Evolutionary conservation across 1,139 yeast genomes (phyloP), one percentile per base, ranked within the genome.

Genomic region (Debaryomyces udenii): DNA sequence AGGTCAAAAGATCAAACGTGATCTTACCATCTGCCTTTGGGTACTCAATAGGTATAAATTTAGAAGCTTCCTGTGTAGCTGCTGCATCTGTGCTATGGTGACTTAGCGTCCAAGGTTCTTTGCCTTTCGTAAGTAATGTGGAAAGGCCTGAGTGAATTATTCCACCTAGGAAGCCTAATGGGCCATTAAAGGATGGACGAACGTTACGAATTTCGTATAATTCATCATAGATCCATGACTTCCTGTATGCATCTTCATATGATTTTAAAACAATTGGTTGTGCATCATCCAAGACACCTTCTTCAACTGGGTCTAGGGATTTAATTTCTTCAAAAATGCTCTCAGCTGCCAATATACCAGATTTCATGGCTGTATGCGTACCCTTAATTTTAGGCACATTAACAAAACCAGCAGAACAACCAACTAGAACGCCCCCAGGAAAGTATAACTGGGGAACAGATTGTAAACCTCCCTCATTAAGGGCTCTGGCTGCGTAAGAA

Each of bases 321-420:
- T 76, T 63, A 28, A 89, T 66, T 33, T 65, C 72, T n/a, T 78
- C 76, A 54, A 73, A 89, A 30, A 90, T 86, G 18, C 78, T 62
- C 55, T 93, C 98, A 1, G 98, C 99, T 2, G 98, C 99, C 23
- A 93, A 67, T 75, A 93, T 84, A 27, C 98, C 99, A 9, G 94
- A 77, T 62, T 91, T 93, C 80, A 93, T 86, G 2, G 99, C 98
- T 0, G 97, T 91, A 61, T 93, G 99, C 0, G 97, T 85, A n/a
- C 99, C 99, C 67, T 93, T 93, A 56, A 93, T 86, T 62, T 93
- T 93, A 34, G 99, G 97, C 34, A 93, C 98, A 61, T 93, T 93
- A 76, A 93, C 79, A 62, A 93, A 91, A 1, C 99, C 99, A 6
- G 99, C 99, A 40, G 94, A 71, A 47, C 96, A 94, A 24, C 99